Conservation (phyloP, 2,329 filamentous ascomycete species). For the Pseudogymnoascus sp. region DNA sequence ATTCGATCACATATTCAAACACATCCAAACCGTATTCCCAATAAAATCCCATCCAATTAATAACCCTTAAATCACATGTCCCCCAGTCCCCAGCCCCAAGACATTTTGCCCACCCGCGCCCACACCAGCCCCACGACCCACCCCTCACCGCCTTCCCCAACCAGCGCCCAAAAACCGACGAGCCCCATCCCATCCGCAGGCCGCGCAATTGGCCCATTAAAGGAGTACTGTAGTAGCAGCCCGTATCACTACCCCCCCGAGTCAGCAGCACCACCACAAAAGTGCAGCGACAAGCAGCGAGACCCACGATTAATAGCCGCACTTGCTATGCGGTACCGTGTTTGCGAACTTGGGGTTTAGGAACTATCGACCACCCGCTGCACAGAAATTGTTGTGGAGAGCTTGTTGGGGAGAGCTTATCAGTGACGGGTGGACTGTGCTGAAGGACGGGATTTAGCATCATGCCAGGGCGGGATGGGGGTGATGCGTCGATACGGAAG, state of each 20-base stretch:
- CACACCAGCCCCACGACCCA: background rate
- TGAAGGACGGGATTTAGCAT: background rate
- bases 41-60: background rate
- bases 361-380: background rate
- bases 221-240: background rate
- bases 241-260: background rate
- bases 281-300: background rate
- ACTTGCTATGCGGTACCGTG: background rate
- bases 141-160: constrained; percentile 2
- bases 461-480: constrained; percentile 17
- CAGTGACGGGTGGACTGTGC: background rate
- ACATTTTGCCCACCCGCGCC: background rate
- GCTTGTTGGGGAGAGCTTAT: background rate
- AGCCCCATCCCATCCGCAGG: background rate
- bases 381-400: background rate
- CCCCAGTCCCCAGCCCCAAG: background rate
- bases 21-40: background rate
- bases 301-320: background rate
- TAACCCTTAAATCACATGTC: background rate
- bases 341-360: background rate
- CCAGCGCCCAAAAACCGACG: background rate
- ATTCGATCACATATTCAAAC: background rate
- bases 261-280: background rate
- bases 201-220: constrained; percentile 3
- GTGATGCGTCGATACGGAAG: constrained; percentile 24